Evolutionary conservation across 345 rosid genomes (phyloP).

Genomic region (Limnanthes douglasii): DNA sequence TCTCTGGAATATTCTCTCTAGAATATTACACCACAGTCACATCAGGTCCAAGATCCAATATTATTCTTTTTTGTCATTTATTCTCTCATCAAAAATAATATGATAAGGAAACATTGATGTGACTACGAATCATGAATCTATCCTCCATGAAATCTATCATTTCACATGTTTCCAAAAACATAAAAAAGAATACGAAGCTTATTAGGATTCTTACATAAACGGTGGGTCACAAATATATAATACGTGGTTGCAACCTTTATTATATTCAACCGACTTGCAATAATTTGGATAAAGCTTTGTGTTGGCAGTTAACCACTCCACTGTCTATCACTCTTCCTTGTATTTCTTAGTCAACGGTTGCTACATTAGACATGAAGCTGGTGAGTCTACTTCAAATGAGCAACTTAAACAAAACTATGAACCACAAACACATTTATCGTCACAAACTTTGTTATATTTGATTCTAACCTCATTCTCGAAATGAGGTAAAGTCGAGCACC

Average conservation of each 20-base stretch:
- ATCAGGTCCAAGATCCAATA: too few relatives aligned
- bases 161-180: not conserved
- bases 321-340: constrained; percentile 68
- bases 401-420: constrained; percentile 26
- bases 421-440: constrained; percentile 25
- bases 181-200: constrained; percentile 6
- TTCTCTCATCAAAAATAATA: too few relatives aligned
- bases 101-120: too few relatives aligned
- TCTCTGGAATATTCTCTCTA: too few relatives aligned
- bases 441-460: constrained; percentile 19
- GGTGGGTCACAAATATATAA: constrained; percentile 74
- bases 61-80: too few relatives aligned
- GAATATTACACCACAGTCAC: too few relatives aligned
- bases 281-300: constrained; percentile 82
- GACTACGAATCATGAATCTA: too few relatives aligned
- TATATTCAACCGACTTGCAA: constrained; percentile 66
- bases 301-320: constrained; percentile 75
- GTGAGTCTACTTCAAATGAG: constrained; percentile 22
- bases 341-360: constrained; percentile 23
- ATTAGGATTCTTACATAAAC: constrained; percentile 44
- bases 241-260: constrained; percentile 85
- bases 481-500: constrained; percentile 38
- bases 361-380: constrained; percentile 28
- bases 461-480: constrained; percentile 24
- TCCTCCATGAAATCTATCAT: too few relatives aligned